Conservation (phyloP, 495 filamentous ascomycete species). For the Daldinia grandis region DNA sequence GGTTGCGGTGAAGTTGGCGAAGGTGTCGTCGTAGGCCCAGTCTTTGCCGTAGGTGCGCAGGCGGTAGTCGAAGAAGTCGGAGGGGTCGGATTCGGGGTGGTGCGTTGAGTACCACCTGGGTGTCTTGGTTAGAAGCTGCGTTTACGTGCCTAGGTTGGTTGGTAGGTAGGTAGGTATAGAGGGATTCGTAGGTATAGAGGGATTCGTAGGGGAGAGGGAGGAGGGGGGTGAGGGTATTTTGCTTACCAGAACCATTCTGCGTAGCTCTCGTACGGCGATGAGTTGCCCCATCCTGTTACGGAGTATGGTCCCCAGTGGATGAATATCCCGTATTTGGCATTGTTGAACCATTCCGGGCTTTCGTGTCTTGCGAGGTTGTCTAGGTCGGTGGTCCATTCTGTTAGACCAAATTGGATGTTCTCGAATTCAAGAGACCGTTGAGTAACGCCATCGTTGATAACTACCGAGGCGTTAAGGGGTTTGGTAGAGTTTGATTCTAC, state of each 20-base stretch:
- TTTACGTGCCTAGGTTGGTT: no score
- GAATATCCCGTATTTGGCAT: constrained; percentile 65
- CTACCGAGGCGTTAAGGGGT: constrained; percentile 24
- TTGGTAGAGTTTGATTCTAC: constrained; percentile 44
- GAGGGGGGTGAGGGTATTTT: no score
- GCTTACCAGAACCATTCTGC: constrained; percentile 62
- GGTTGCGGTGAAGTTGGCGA: constrained; percentile 61
- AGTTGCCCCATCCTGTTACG: constrained; percentile 65
- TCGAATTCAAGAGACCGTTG: constrained; percentile 10
- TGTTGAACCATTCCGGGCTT: constrained; percentile 61
- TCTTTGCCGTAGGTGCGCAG: constrained; percentile 59
- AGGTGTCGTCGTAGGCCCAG: constrained; percentile 64
- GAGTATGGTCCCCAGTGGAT: constrained; percentile 65
- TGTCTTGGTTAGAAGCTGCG: background rate
- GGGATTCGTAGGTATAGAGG: no score
- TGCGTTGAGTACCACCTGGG: constrained; percentile 47
- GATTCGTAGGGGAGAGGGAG: no score
- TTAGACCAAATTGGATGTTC: constrained; percentile 42
- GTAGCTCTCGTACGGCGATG: constrained; percentile 58
- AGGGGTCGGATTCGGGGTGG: constrained; percentile 40
- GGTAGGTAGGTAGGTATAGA: background rate
- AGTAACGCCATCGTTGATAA: constrained; percentile 8
- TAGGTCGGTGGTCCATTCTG: constrained; percentile 43
- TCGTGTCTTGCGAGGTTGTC: constrained; percentile 56
- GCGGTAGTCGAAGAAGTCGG: constrained; percentile 59